phyloP scores from a whole-genome alignment of 495 filamentous ascomycete genomes.

The Xylaria cubensis region DNA sequence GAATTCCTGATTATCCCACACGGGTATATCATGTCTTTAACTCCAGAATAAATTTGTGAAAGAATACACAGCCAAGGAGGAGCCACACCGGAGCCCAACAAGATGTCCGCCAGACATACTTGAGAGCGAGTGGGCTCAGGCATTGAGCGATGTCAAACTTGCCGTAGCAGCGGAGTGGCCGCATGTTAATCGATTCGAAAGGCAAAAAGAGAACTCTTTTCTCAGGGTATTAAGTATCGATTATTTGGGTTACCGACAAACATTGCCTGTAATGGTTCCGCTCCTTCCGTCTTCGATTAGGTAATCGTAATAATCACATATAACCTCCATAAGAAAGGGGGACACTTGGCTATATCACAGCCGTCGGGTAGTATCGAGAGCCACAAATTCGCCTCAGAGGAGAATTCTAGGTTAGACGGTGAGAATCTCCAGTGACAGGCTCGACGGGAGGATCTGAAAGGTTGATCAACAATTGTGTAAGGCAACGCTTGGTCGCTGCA shows the following conservation, averaged over 20 bases:
- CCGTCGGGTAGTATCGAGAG: not conserved
- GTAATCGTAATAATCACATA: conserved; percentile 11
- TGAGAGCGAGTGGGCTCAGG: not conserved
- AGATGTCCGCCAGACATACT: not conserved
- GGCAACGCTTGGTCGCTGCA: conserved; percentile 95
- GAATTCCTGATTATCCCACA: conserved; percentile 20
- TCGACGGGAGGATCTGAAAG: conserved; percentile 92
- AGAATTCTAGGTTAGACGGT: conserved; percentile 19
- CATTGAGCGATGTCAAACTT: not conserved
- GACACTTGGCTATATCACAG: not conserved
- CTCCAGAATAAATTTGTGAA: conserved; percentile 19
- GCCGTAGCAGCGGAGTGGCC: not conserved
- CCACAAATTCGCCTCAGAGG: not conserved
- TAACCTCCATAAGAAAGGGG: not conserved
- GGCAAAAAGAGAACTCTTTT: conserved; percentile 2
- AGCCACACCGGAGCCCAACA: not conserved
- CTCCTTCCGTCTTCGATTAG: conserved; percentile 14
- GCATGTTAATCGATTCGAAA: conserved; percentile 3
- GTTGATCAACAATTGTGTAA: conserved; percentile 95
- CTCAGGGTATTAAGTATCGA: conserved; percentile 13
- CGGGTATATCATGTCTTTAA: conserved; percentile 25
- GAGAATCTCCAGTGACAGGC: conserved; percentile 42
- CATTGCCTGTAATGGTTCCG: conserved; percentile 3
- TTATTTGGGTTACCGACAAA: conserved; percentile 1
- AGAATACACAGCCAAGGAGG: not conserved